Conservation (phyloP, 305 asterid species). For the Fraxinus paxiana region DNA sequence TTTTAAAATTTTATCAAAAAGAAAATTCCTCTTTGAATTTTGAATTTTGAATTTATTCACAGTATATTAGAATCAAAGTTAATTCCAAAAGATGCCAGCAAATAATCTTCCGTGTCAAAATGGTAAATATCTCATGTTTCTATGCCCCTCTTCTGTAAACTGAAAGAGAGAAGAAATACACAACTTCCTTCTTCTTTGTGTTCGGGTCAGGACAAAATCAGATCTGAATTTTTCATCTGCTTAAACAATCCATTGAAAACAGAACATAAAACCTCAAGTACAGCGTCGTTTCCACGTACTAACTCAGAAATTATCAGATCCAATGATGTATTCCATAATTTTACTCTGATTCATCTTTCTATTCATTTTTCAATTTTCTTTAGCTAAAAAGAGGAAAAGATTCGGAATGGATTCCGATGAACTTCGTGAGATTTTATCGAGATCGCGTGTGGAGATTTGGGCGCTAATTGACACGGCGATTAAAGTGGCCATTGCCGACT, state of each 20-base stretch:
- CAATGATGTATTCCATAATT: constrained; percentile 19
- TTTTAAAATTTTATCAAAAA: not conserved
- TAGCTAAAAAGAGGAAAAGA: not conserved
- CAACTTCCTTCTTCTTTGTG: constrained; percentile 16
- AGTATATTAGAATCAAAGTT: constrained; percentile 14
- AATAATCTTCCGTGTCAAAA: not conserved
- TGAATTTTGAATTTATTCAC: not conserved
- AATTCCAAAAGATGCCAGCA: constrained; percentile 24
- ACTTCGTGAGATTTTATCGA: constrained; percentile 55
- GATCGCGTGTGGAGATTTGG: constrained; percentile 71
- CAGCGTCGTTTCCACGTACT: constrained; percentile 32
- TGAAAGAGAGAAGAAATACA: not conserved
- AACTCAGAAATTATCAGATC: constrained; percentile 21
- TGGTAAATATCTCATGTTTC: constrained; percentile 21
- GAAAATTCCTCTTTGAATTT: not conserved
- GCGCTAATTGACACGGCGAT: constrained; percentile 73
- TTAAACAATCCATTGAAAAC: not conserved
- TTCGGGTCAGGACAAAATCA: constrained; percentile 29
- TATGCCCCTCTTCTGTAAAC: constrained; percentile 22
- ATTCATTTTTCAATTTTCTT: not conserved
- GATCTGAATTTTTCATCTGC: constrained; percentile 35
- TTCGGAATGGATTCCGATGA: constrained; percentile 68
- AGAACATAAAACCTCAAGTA: not conserved
- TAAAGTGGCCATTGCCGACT: constrained; percentile 62
- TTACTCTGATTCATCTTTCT: not conserved